Base-by-base conservation (phyloP, 495 filamentous ascomycete genomes). In the Aspergillus baeticus region DNA sequence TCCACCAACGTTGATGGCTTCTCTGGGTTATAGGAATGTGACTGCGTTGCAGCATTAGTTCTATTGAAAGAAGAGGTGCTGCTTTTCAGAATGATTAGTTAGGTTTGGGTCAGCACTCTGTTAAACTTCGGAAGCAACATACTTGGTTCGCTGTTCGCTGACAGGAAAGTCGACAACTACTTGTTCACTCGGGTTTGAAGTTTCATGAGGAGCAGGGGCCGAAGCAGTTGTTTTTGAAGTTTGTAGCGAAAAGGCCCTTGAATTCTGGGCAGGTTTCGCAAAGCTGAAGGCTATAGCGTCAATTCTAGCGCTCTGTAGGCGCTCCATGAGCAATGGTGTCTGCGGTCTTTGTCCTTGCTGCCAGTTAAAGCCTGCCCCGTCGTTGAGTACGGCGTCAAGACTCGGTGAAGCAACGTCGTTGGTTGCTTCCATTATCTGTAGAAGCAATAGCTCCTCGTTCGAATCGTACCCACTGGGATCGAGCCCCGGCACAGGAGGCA, bases 201-300 rank as follows among this genome's bases (percentile, higher is more conserved):
- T 33, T 13, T 47, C 26, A 43, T 37, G n/a, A 6, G 18, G 17
- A 0, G 33, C 10, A n/a, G 37, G 29, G 13, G 13, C 37, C 6
- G 55, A 50, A n/a, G 41, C 11, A 17, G 26, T 35, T 34, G 55
- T 67, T 22, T 52, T 18, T 5, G 58, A 35, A 3, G 44, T 23
- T 29, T 58, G 63, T 15, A 72, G 61, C 0, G 65, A 63, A 26
- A 70, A 70, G 1, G 43, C 45, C 20, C 66, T 69, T 15, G 48
- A 61, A 46, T 60, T 54, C 15, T 51, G 62, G n/a, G 52, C 50
- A 15, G 71, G 71, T 43, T 64, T 75, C 20, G 64, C 52, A 48
- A 75, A 76, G 4, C 63, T 71, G 43, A 76, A 76, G 1, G 54
- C 58, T 13, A 61, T n/a, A n/a, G 63, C 34, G 49, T 76, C 70